Evolutionary conservation across 2,329 filamentous ascomycete genomes (phyloP), one percentile per base, ranked within the genome.

Genomic region (Colletotrichum orbiculare): DNA sequence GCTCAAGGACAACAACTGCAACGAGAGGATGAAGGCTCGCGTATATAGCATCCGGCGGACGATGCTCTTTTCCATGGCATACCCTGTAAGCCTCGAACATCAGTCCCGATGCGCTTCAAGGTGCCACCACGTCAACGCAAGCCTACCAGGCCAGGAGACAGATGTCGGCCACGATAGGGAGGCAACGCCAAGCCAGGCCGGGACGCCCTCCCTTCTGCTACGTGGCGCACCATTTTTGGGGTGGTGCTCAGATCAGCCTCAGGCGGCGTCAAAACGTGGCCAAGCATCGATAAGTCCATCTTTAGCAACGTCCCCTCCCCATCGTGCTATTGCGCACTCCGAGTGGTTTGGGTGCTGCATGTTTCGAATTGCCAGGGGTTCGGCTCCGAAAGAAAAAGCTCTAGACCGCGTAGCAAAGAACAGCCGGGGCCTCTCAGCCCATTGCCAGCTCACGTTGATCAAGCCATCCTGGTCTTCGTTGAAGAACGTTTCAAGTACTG

Each of bases 311-410:
- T 41, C 38, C 12, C 17, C 34, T 46, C 17, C 52, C 34, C 25
- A 34, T 25, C n/a, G 41, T 60, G 55, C 17, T 49, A 39, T 25
- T 64, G 50, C 49, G 41, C 43, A 41, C 25, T 25, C 25, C 4
- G 25, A 25, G 25, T 25, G 1, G 25, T 41, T 60, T 39, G 38
- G 38, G 50, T 52, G 52, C 45, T 43, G 62, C 57, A 55, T 55
- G 62, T 62, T 65, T 65, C 57, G 62, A 65, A 55, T 25, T 61
- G 35, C 62, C 50, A 65, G 62, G 62, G 62, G 62, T 61, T 45
- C 45, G 43, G 43, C 43, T n/a, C 25, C 7, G 43, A 5, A 10
- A 17, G 17, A 10, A 25, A 59, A n/a, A 42, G 60, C 54, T 63
- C 54, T 58, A 47, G 53, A 56, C 46, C 52, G 46, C 53, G 9